Conservation (phyloP, 257 asterid species). For the Fraxinus pennsylvanica region DNA sequence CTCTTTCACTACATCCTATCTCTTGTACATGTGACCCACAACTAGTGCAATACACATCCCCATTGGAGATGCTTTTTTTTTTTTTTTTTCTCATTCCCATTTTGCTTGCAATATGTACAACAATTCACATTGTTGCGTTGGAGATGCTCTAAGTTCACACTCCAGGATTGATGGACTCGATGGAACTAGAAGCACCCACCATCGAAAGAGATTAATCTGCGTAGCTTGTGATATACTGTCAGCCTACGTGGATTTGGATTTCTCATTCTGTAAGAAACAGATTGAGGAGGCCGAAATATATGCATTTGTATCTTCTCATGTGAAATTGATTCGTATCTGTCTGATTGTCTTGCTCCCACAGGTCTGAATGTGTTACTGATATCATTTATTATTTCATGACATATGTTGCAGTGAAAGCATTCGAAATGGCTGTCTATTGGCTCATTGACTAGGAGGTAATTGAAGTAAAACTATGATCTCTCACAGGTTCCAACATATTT, state of each 20-base stretch:
- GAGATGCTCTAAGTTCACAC: neutral
- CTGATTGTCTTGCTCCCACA: neutral
- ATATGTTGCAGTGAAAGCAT: constrained; percentile 18
- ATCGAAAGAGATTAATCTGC: constrained; percentile 9
- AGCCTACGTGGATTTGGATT: constrained; percentile 10
- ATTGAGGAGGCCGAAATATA: neutral
- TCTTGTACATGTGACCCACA: no score
- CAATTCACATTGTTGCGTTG: no score
- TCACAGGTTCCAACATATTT: neutral
- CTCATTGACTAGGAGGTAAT: constrained; percentile 21
- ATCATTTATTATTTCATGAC: constrained; percentile 2
- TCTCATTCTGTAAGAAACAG: constrained; percentile 25
- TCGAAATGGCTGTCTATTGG: neutral
- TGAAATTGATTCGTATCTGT: neutral
- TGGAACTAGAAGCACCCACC: constrained; percentile 5
- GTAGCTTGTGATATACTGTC: constrained; percentile 11
- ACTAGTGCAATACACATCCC: no score
- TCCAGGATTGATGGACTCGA: constrained; percentile 2
- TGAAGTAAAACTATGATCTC: neutral
- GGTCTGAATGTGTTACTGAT: neutral
- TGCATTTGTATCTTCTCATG: neutral
- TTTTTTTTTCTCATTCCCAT: no score
- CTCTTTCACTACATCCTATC: no score
- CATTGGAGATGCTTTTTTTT: no score
- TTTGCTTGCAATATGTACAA: no score